These are phyloP conservation scores for Euphorbia peplus DNA, from an alignment of 345 rosid genomes.

Conservation along the genomic window DNA sequence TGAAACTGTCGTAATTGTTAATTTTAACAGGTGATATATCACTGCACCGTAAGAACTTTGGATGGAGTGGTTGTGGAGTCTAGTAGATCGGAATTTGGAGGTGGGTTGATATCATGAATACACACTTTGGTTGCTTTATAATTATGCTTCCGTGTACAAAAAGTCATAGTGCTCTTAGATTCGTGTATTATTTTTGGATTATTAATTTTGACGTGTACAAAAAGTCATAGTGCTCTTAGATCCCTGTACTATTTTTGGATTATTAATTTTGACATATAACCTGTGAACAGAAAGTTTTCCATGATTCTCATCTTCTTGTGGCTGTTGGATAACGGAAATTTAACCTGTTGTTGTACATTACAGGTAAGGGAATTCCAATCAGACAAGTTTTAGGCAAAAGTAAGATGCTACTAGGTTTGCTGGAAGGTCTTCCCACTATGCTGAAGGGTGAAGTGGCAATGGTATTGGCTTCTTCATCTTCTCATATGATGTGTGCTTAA, in stretches of 20 bases:
- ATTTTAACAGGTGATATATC: constrained; percentile 60
- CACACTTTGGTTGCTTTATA: not conserved
- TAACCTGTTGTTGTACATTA: constrained; percentile 13
- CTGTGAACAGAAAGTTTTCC: not conserved
- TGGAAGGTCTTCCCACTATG: constrained; percentile 93
- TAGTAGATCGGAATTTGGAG: constrained; percentile 71
- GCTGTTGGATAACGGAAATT: constrained; percentile 9
- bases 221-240: not conserved
- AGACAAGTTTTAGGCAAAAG: constrained; percentile 87
- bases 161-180: not conserved
- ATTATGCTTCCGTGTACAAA: not conserved
- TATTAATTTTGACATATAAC: not conserved
- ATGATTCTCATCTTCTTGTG: constrained; percentile 3
- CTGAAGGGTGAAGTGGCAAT: constrained; percentile 90
- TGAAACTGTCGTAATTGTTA: not conserved
- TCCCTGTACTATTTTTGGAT: constrained; percentile 2
- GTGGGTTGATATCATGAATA: constrained; percentile 34
- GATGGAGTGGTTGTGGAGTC: constrained; percentile 84
- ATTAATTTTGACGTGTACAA: not conserved
- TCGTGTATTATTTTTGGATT: constrained; percentile 2
- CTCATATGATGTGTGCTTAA: not conserved
- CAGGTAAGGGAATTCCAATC: constrained; percentile 75
- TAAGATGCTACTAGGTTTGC: constrained; percentile 78
- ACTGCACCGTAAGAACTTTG: constrained; percentile 78
- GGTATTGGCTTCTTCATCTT: constrained; percentile 41